phyloP scores from a whole-genome alignment of 148 eudicot species.

The Chenopodium album region DNA sequence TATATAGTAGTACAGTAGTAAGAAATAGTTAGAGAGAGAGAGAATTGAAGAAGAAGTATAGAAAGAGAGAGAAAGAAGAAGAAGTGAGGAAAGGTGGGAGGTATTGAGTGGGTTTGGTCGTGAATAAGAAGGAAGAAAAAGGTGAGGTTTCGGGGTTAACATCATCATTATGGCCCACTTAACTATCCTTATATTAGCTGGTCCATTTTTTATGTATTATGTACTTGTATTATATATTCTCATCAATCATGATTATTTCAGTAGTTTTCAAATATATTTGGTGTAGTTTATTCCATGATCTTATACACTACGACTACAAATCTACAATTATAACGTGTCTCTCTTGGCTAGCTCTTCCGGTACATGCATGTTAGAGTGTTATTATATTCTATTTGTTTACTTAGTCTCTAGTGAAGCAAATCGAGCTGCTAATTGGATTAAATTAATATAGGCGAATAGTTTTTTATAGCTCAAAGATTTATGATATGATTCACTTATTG shows the following conservation, averaged over 20 bases:
- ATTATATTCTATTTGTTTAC: too few relatives aligned
- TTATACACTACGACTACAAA: too few relatives aligned
- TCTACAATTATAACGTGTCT: background rate
- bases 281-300: too few relatives aligned
- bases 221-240: background rate
- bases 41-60: background rate
- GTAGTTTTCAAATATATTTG: too few relatives aligned
- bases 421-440: too few relatives aligned
- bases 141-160: conserved; percentile 20
- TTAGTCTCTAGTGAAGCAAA: too few relatives aligned
- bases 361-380: too few relatives aligned
- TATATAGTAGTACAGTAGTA: background rate
- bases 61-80: background rate
- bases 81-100: conserved; percentile 8
- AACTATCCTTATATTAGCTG: background rate
- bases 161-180: conserved; percentile 14
- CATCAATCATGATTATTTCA: background rate
- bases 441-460: too few relatives aligned
- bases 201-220: background rate
- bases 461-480: too few relatives aligned
- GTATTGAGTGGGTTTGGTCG: conserved; percentile 34
- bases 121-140: conserved; percentile 92
- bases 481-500: too few relatives aligned
- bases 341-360: background rate
- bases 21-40: background rate